phyloP scores from a whole-genome alignment of 345 rosid genomes.

The Luvunga scandens region DNA sequence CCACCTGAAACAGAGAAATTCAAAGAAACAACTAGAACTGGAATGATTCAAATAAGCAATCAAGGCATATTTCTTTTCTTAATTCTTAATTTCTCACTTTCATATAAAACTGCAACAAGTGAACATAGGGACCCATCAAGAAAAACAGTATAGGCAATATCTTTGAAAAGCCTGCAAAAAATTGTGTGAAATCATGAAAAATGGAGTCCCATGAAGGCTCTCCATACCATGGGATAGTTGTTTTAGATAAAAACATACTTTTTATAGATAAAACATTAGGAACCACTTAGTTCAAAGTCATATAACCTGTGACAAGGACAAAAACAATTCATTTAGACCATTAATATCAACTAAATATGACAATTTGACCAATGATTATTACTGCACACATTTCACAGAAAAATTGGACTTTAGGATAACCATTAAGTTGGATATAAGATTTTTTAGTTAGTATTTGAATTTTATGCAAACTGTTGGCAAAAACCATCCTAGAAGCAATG shows the following conservation, averaged over 20 bases:
- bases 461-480: too few species aligned
- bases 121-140: too few species aligned
- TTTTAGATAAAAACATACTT: too few species aligned
- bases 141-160: not conserved
- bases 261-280: not conserved
- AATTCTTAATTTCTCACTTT: not conserved
- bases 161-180: not conserved
- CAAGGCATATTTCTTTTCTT: not conserved
- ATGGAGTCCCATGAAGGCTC: not conserved
- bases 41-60: slow-evolving; percentile 1
- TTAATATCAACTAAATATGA: not conserved
- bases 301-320: not conserved
- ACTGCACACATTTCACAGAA: not conserved
- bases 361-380: not conserved
- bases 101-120: not conserved
- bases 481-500: too few species aligned
- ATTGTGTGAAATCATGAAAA: not conserved
- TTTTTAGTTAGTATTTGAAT: not conserved
- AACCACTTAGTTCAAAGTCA: not conserved
- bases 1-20: slow-evolving; percentile 42
- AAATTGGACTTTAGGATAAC: not conserved
- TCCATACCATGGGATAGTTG: not conserved
- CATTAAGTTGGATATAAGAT: not conserved
- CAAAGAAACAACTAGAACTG: not conserved
- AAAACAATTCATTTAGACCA: not conserved